A percentile compares a stretch with the other conserved stretches of the same genome.
Evolutionary conservation across 495 filamentous ascomycete species (phyloP).

Genomic region (Aspergillus mulundensis): DNA sequence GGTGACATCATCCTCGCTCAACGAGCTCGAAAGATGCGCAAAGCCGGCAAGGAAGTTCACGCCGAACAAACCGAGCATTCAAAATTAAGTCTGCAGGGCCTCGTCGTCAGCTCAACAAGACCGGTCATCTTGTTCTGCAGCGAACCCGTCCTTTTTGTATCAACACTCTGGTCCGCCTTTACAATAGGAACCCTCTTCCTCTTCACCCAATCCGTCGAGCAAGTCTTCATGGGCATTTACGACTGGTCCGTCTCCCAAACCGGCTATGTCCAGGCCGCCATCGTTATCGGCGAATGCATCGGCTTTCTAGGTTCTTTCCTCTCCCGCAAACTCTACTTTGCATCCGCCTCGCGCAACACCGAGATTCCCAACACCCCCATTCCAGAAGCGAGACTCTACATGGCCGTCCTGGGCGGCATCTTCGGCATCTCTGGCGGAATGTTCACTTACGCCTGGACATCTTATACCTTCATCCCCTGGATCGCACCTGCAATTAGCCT

Average conservation of each 20-base stretch:
- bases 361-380: conserved; percentile 31
- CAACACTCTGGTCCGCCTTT: conserved; percentile 49
- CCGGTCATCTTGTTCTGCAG: conserved; percentile 47
- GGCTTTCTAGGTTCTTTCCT: conserved; percentile 26
- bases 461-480: conserved; percentile 24
- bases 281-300: conserved; percentile 33
- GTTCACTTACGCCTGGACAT: conserved; percentile 41
- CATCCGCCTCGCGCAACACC: conserved; percentile 29
- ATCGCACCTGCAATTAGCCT: conserved; percentile 23
- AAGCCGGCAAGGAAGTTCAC: conserved; percentile 27
- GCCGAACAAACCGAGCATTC: conserved; percentile 19
- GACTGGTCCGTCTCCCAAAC: conserved; percentile 29
- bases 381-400: conserved; percentile 35
- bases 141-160: conserved; percentile 50
- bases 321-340: conserved; percentile 27
- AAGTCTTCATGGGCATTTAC: conserved; percentile 34
- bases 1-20: conserved; percentile 35
- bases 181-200: conserved; percentile 50
- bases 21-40: conserved; percentile 31
- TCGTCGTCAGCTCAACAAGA: conserved; percentile 21
- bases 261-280: conserved; percentile 36
- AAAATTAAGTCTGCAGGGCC: conserved; percentile 16
- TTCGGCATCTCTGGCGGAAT: conserved; percentile 35
- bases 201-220: conserved; percentile 42
- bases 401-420: conserved; percentile 29